These are phyloP conservation scores for Penicillium corylophilum DNA, from an alignment of 2,329 filamentous ascomycete species.

Conservation along the genomic window DNA sequence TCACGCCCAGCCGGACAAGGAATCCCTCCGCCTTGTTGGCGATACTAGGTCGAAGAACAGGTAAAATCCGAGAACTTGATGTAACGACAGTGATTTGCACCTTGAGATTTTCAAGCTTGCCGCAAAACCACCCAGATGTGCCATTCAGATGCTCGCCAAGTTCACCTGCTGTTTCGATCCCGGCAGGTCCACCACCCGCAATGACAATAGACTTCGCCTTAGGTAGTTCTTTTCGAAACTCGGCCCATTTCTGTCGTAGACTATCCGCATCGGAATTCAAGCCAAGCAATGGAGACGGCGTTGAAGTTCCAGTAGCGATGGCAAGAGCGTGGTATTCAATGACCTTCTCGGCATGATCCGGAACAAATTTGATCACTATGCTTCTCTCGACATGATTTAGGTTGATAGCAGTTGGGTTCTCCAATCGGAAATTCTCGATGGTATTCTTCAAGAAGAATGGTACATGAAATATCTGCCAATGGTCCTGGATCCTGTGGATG, in stretches of 20 bases:
- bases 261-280: conserved; percentile 36
- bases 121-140: conserved; percentile 38
- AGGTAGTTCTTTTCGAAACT: conserved; percentile 44
- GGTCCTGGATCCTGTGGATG: conserved; percentile 38
- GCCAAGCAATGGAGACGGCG: conserved; percentile 47
- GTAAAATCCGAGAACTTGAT: conserved; percentile 40
- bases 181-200: conserved; percentile 28
- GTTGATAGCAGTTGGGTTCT: conserved; percentile 41
- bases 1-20: conserved; percentile 49
- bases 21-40: conserved; percentile 44
- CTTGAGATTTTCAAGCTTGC: conserved; percentile 26
- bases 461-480: too few relatives aligned
- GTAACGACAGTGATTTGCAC: conserved; percentile 50
- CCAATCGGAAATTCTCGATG: conserved; percentile 43
- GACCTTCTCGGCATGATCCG: conserved; percentile 2
- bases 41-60: conserved; percentile 40
- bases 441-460: too few relatives aligned
- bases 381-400: conserved; percentile 21
- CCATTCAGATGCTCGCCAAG: conserved; percentile 55
- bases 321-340: conserved; percentile 48
- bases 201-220: conserved; percentile 47
- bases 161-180: conserved; percentile 52
- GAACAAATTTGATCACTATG: conserved; percentile 28
- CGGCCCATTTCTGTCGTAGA: conserved; percentile 37
- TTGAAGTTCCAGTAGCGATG: conserved; percentile 51